These are phyloP conservation scores for Gnomoniopsis sp. DNA, from an alignment of 2,329 filamentous ascomycete genomes.

Conservation along the genomic window DNA sequence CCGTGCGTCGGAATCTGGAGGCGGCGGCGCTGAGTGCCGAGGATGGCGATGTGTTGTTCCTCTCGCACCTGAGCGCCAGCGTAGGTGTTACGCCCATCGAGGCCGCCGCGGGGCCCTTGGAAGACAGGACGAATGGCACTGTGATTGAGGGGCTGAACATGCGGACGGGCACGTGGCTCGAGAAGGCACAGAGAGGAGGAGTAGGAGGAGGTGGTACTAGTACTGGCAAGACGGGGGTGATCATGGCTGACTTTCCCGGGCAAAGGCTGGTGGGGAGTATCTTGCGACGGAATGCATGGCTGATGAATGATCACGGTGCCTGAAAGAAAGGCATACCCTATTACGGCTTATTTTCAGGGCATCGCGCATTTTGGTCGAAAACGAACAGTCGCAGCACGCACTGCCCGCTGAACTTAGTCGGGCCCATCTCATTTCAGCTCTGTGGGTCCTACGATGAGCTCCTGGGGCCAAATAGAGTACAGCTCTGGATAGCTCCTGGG, in stretches of 20 bases:
- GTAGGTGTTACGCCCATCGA: conserved; percentile 47
- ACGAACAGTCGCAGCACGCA: neutral
- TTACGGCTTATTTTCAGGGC: neutral
- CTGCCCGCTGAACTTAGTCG: too few relatives aligned
- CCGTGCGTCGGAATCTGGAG: conserved; percentile 38
- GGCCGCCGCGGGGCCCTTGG: conserved; percentile 42
- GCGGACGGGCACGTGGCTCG: conserved; percentile 42
- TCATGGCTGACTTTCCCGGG: conserved; percentile 49
- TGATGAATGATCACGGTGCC: conserved; percentile 13
- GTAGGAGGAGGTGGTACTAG: too few relatives aligned
- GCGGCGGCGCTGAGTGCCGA: conserved; percentile 34
- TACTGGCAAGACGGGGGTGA: conserved; percentile 37
- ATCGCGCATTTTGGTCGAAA: neutral
- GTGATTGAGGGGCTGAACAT: conserved; percentile 46
- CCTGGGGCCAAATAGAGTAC: too few relatives aligned
- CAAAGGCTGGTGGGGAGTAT: conserved; percentile 38
- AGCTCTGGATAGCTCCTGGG: too few relatives aligned
- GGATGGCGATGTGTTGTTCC: conserved; percentile 31
- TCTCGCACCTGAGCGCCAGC: conserved; percentile 45
- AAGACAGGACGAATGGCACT: conserved; percentile 29
- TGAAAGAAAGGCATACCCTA: neutral
- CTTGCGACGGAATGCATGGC: conserved; percentile 36
- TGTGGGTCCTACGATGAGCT: too few relatives aligned
- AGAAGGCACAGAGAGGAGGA: too few relatives aligned
- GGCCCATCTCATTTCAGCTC: too few relatives aligned